Evolutionary conservation across 768 basidiomycete genomes (phyloP), one percentile per base, ranked within the genome.

Genomic region (Suillus weaverae): DNA sequence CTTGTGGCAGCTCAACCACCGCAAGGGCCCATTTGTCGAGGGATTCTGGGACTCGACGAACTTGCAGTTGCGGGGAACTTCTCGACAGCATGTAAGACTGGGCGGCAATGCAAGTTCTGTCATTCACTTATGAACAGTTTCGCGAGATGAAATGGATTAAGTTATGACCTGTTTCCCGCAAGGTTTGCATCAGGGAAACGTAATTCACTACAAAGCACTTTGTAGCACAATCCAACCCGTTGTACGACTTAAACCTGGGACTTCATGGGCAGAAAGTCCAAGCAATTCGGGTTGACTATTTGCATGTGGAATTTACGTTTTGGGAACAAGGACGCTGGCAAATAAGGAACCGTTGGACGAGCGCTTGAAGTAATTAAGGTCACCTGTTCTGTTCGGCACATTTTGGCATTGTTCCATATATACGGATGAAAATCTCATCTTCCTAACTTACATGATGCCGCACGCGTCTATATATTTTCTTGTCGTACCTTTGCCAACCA

Each of bases 241-340:
- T n/a, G 11, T 26, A 50, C 14, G 51, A 8, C 20, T 32, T 32
- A 53, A 53, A 53, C 18, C 30, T 32, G 1, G 48, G 18, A 54
- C 32, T 33, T 20, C 5, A 5, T 16, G 30, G 50, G 26, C 50
- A 51, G 48, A 50, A 46, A 14, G 60, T 20, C 26, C 36, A 64
- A 39, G 60, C 50, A 53, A 38, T 8, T 20, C 46, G 22, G 48
- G 26, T 30, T 16, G 56, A 56, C n/a, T 53, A 35, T 22, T 38
- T 53, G 18, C 30, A 53, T 53, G 32, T 53, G 30, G 16, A 18
- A 36, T 16, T 32, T 32, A 60, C 68, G 68, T 66, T 61, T 66
- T 32, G 62, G 60, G 73, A 59, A 74, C 73, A 74, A 74, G 62
- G 68, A 26, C 26, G 26, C 61, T 22, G 44, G 44, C n/a, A 46